Percentiles rank a stretch among this genome's conserved stretches.
Evolutionary conservation across 495 filamentous ascomycete genomes (phyloP).

Genomic region (Neurospora sp.): DNA sequence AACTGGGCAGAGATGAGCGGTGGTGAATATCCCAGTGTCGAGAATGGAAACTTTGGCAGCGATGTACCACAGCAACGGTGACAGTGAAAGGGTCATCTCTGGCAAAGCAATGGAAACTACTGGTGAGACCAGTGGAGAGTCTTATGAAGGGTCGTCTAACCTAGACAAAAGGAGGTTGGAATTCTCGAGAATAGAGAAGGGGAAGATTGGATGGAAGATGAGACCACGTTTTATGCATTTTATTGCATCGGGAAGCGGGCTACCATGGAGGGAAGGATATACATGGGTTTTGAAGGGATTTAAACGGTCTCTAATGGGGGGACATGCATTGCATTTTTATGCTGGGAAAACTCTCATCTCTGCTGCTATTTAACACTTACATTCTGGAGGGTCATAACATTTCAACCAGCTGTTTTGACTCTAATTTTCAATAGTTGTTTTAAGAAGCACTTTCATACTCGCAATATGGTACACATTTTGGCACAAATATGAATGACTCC

Average conservation of each 20-base stretch:
- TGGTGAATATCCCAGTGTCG: conserved; percentile 40
- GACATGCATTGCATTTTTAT: neutral
- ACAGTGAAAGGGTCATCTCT: neutral
- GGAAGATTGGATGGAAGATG: neutral
- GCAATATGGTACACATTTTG: neutral
- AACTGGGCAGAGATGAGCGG: conserved; percentile 89
- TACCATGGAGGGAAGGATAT: neutral
- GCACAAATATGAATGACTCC: neutral
- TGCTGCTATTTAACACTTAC: neutral
- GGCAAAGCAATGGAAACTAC: neutral
- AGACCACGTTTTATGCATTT: neutral
- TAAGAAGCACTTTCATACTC: neutral
- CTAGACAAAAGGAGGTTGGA: neutral
- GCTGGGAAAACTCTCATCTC: neutral
- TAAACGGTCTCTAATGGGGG: neutral
- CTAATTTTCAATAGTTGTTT: neutral
- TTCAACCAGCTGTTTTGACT: neutral
- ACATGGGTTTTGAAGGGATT: neutral
- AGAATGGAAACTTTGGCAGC: conserved; percentile 36
- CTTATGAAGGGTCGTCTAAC: neutral
- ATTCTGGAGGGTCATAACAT: neutral
- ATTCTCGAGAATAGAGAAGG: neutral
- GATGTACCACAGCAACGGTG: neutral
- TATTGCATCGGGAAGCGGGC: neutral
- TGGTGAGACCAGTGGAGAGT: neutral